phyloP scores from a whole-genome alignment of 768 basidiomycete genomes.

The Mycena belliarum region DNA sequence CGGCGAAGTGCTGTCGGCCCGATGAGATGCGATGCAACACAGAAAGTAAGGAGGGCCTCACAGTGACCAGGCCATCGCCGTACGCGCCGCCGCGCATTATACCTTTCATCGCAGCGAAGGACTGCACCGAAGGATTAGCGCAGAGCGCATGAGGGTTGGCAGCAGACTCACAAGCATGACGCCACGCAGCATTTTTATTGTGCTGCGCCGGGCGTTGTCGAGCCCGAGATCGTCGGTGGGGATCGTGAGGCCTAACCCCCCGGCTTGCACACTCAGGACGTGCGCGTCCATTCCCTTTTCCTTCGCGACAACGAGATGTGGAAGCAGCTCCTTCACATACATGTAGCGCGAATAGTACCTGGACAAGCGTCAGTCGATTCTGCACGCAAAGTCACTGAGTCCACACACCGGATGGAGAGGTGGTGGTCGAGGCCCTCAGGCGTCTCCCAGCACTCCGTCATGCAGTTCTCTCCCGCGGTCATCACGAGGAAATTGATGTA shows the following conservation, averaged over 20 bases:
- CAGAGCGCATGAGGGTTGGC: background rate
- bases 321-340: slow-evolving; percentile 28
- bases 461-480: slow-evolving; percentile 11
- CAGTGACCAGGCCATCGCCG: slow-evolving; percentile 8
- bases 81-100: slow-evolving; percentile 1
- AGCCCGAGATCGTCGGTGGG: slow-evolving; percentile 32
- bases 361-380: background rate
- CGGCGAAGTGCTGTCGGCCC: slow-evolving; percentile 21
- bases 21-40: background rate
- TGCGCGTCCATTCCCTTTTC: slow-evolving; percentile 31
- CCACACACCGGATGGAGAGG: slow-evolving; percentile 24
- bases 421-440: slow-evolving; percentile 4
- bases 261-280: slow-evolving; percentile 32
- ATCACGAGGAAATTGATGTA: slow-evolving; percentile 37
- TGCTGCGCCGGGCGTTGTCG: slow-evolving; percentile 20
- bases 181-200: background rate
- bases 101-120: slow-evolving; percentile 6
- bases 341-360: slow-evolving; percentile 25
- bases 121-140: background rate
- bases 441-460: slow-evolving; percentile 14
- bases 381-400: slow-evolving; percentile 2
- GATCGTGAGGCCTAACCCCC: slow-evolving; percentile 25
- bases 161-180: background rate
- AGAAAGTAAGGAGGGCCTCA: background rate
- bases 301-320: slow-evolving; percentile 26